Base-by-base conservation (phyloP, 1,139 yeast species). In the Geotrichum restrictum region DNA sequence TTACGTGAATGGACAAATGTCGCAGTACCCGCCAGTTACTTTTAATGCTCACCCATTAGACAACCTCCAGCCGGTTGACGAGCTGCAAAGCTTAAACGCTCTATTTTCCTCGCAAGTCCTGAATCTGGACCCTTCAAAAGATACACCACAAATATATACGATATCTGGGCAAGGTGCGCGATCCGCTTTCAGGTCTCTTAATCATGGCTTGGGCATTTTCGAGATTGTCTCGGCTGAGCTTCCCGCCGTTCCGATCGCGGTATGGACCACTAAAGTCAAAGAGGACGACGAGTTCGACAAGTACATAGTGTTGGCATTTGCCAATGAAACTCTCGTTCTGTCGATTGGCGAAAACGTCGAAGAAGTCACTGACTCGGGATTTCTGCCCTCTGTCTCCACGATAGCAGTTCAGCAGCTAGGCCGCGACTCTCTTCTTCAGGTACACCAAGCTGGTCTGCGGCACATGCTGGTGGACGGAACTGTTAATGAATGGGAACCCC, bases 261-360 rank as follows among this genome's bases (percentile, higher is more conserved):
- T 87, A 0, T 83, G 81, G 74, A 81, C 93, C 1, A 75, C 86
- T 3, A 80, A 77, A 58, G 62, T 76, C 4, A 63, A 69, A 1
- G 62, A 68, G 1, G 65, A 64, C 1, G 83, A 85, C 41, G 64
- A 61, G 2, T 75, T 68, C 60, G 93, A 87, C 64, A 79, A 79
- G 52, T 85, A 81, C 60, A 75, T 87, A 57, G 81, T 88, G 1
- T 71, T 88, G 7, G 76, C 94, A 0, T 86, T 88, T 53, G 67
- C 78, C 1, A 79, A 82, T 47, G 80, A 83, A 8, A 88, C 97
- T 0, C 71, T 87, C 51, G 87, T 89, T 0, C 70, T 93, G 21
- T 78, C 87, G 1, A 82, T 88, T 50, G 91, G 89, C 3, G 95
- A 86, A 56, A 82, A 80, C 0, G 88, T 88, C 3, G 89, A 85